Conservation (phyloP, 2,329 filamentous ascomycete species). For the Exophiala spinifera region DNA sequence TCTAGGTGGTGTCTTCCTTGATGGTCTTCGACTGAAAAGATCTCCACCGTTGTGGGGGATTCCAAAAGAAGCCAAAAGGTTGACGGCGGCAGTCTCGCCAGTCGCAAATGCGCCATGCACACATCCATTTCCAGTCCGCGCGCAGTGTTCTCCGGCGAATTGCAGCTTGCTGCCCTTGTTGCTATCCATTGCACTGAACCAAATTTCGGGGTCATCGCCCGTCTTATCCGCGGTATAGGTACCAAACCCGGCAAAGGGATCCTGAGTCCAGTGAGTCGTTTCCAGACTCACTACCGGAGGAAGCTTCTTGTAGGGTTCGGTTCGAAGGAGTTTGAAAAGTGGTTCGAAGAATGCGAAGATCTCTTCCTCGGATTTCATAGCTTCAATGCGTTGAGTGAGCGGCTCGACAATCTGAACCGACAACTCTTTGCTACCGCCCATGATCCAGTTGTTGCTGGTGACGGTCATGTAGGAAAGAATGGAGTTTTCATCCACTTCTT, state of each 20-base stretch:
- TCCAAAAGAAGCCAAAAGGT: conserved; percentile 38
- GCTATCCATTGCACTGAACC: conserved; percentile 38
- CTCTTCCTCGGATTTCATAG: conserved; percentile 38
- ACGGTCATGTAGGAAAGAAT: conserved; percentile 46
- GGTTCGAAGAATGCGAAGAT: conserved; percentile 45
- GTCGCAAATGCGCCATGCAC: conserved; percentile 47
- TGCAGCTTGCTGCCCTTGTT: conserved; percentile 39
- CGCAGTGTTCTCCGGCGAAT: conserved; percentile 44
- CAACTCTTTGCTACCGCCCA: conserved; percentile 43
- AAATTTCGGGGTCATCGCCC: conserved; percentile 41
- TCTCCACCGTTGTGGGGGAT: conserved; percentile 36
- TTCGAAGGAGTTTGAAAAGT: conserved; percentile 43
- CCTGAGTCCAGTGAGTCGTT: conserved; percentile 46
- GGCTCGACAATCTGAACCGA: conserved; percentile 46
- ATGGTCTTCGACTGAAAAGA: conserved; percentile 21
- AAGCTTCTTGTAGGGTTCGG: conserved; percentile 44
- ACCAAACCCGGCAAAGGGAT: conserved; percentile 44
- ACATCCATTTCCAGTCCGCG: conserved; percentile 42
- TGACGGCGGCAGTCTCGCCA: conserved; percentile 42
- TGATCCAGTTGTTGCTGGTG: conserved; percentile 45
- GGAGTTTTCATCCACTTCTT: conserved; percentile 35
- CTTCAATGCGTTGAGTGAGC: conserved; percentile 45
- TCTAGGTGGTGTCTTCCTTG: conserved; percentile 23
- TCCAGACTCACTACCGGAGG: conserved; percentile 41
- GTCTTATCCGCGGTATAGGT: conserved; percentile 46